A percentile compares a stretch with the other conserved stretches of the same genome.
phyloP scores from a whole-genome alignment of 108 stramenopile genomes.

The Skeletonema costatum region DNA sequence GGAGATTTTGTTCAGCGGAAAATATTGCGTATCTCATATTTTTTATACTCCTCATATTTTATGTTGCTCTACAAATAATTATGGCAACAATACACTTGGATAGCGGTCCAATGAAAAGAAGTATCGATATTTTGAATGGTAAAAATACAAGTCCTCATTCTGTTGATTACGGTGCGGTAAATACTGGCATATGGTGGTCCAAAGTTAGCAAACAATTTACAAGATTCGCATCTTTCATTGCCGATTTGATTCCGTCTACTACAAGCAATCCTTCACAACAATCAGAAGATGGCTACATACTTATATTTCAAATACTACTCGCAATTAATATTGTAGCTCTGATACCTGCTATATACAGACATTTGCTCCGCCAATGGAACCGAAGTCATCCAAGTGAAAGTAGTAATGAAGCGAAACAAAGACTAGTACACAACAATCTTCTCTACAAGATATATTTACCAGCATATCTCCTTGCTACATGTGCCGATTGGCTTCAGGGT shows the following conservation, averaged over 20 bases:
- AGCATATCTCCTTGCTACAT: conserved; percentile 89
- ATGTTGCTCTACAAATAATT: not conserved
- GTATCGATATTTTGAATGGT: not conserved
- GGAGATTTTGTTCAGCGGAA: not conserved
- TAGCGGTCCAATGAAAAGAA: not conserved
- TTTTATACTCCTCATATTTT: not conserved
- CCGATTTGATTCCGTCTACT: not conserved
- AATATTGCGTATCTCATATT: not conserved
- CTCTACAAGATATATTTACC: conserved; percentile 80
- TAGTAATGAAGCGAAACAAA: conserved; percentile 6
- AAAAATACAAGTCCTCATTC: not conserved
- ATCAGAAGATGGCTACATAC: not conserved
- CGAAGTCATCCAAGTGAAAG: not conserved
- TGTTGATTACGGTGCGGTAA: not conserved
- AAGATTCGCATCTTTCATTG: not conserved
- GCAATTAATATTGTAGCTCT: not conserved
- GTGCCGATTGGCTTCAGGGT: conserved; percentile 98
- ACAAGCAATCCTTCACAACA: not conserved
- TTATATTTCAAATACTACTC: not conserved
- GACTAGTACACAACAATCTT: conserved; percentile 30
- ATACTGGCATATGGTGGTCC: not conserved
- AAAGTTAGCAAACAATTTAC: not conserved
- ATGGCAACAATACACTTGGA: not conserved
- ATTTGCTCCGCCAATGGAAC: not conserved
- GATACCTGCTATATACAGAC: not conserved